Evolutionary conservation across 2,329 filamentous ascomycete species (phyloP), one percentile per base, ranked within the genome.

Genomic region (Ophiosphaerella narmari): DNA sequence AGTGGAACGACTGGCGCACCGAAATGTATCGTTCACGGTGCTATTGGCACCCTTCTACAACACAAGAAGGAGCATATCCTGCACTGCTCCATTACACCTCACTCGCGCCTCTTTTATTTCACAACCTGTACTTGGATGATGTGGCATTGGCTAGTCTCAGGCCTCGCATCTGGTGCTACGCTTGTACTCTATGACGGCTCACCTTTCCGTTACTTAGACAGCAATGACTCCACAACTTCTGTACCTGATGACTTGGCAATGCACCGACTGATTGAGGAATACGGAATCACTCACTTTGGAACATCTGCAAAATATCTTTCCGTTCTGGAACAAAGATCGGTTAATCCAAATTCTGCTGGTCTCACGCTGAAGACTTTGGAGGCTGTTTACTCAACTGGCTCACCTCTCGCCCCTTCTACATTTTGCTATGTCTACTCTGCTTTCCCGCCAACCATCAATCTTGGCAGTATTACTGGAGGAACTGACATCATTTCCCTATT

Each of bases 121-220:
- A 96, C 91, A 1, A 97, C 92, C 3, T 91, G 88, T 9, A 95
- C 91, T 0, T 97, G 92, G 94, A 97, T 99, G 92, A 97, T 97
- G 93, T 97, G 92, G 91, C 93, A 97, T 72, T 97, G 93, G 92
- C 86, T 92, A 35, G 83, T 97, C 16, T 93, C 90, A 1, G 90
- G 87, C 5, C 84, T 97, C 4, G 89, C 92, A 8, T 86, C 85
- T 26, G 93, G 93, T 45, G 84, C 89, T 9, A 93, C 90, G 0
- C 78, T 97, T 11, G 82, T 97, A 16, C 81, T 97, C 4, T 99
- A 97, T 74, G 90, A 96, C 45, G 94, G 94, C 40, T 96, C 90
- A 0, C 94, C 94, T 0, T 97, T 97, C 78, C 77, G 78, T 46
- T 79, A 76, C 45, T 41, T 73, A 4, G 65, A 68, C 12, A 16